Conservation (phyloP, 257 asterid species). For the Salvia splendens region DNA sequence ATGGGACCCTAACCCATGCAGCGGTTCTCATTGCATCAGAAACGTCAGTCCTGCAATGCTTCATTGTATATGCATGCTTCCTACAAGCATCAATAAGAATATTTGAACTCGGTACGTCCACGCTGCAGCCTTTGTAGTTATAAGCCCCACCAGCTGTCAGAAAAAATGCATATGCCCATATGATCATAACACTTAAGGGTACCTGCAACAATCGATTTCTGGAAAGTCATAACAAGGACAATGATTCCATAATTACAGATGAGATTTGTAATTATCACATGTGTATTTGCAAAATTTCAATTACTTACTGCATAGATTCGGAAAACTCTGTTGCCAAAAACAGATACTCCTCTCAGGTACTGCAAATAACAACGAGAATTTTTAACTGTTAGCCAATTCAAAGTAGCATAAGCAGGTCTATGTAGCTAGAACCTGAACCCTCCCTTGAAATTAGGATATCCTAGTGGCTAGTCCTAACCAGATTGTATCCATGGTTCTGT, state of each 20-base stretch:
- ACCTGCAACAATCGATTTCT: constrained; percentile 57
- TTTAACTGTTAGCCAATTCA: constrained; percentile 7
- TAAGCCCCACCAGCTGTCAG: constrained; percentile 97
- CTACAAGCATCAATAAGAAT: constrained; percentile 79
- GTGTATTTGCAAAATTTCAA: constrained; percentile 17
- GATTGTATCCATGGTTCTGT: neutral
- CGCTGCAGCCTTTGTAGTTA: constrained; percentile 83
- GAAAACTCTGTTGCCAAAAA: constrained; percentile 78
- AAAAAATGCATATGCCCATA: constrained; percentile 94
- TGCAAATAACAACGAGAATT: constrained; percentile 38
- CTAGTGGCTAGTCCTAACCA: constrained; percentile 13
- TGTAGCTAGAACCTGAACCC: constrained; percentile 9
- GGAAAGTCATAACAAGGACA: constrained; percentile 26
- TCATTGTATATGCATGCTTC: constrained; percentile 93
- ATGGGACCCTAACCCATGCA: constrained; percentile 93
- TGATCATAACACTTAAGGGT: constrained; percentile 77
- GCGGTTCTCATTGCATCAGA: constrained; percentile 93
- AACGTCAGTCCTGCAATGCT: constrained; percentile 94
- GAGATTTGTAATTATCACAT: constrained; percentile 9
- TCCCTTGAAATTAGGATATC: neutral
- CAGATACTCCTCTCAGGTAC: constrained; percentile 81
- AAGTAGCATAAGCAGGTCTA: constrained; percentile 24
- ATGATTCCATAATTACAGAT: neutral
- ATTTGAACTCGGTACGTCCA: constrained; percentile 84
- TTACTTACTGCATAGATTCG: constrained; percentile 75